A percentile compares a stretch with the other conserved stretches of the same genome.
Evolutionary conservation across 2,329 filamentous ascomycete genomes (phyloP).

Genomic region (Microascus cirrosus): DNA sequence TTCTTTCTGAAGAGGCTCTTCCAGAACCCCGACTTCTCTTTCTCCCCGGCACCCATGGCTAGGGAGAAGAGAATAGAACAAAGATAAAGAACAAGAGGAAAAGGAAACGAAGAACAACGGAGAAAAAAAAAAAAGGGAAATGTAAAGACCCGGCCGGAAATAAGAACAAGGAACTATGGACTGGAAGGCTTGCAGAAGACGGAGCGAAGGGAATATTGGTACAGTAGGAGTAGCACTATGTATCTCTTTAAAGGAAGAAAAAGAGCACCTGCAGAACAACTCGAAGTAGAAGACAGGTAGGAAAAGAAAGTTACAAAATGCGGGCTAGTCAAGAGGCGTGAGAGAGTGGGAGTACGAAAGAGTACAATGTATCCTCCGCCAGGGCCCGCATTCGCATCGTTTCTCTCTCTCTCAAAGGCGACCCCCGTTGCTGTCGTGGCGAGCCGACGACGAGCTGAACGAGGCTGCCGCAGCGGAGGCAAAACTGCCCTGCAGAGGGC

Average conservation of each 20-base stretch:
- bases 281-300: neutral
- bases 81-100: neutral
- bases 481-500: neutral
- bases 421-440: neutral
- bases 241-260: neutral
- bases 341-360: neutral
- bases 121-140: slow-evolving; percentile 2
- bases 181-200: neutral
- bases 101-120: neutral
- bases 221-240: neutral
- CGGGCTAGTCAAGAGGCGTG: neutral
- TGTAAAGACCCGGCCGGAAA: slow-evolving; percentile 1
- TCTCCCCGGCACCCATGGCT: slow-evolving; percentile 2
- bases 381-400: neutral
- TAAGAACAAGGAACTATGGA: slow-evolving; percentile 1
- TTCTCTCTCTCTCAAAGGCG: neutral
- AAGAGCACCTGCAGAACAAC: neutral
- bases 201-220: neutral
- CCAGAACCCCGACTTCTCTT: slow-evolving; percentile 35
- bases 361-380: neutral
- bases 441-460: neutral
- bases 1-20: slow-evolving; percentile 35
- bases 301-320: slow-evolving; percentile 2
- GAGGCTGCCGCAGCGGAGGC: neutral
- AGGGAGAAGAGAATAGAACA: neutral